Evolutionary conservation across 768 basidiomycete species (phyloP), one percentile per base, ranked within the genome.

Genomic region (Fomitopsis serialis): DNA sequence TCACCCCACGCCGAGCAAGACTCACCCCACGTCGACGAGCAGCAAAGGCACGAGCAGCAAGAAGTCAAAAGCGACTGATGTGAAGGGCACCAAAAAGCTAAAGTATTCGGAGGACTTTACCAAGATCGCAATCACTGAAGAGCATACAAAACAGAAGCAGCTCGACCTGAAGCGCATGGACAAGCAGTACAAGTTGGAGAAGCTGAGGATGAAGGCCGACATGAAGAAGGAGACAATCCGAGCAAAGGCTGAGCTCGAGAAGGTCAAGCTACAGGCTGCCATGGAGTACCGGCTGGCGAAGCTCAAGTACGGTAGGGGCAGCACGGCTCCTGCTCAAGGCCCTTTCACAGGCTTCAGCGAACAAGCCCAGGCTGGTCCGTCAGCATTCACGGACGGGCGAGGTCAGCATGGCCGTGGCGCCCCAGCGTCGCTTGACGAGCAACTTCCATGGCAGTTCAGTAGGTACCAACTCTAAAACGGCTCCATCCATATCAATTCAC

Each of bases 91-190:
- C 3, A 56, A 40, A 19, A 45, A 36, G 29, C 5, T 34, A 15
- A 56, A 40, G 44, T 24, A 21, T 11, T 24, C 35, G 15, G 54
- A 53, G n/a, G 42, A 52, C 32, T 55, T 58, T 35, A 19, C 19
- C 21, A 49, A 59, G n/a, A 43, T 51, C 17, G 55, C 53, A 2
- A 35, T 27, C 23, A 54, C 46, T 15, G 57, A 61, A 48, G 55
- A 60, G 40, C 49, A 47, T 48, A 61, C 60, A 12, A 36, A 43
- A 2, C 62, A 58, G 47, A 48, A 54, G 35, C n/a, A 12, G 11
- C n/a, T 59, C 2, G 50, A 53, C 6, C 29, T n/a, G 25, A 17
- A 22, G 21, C 17, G 48, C 9, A 15, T 15, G 54, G 13, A 32
- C 6, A 5, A 11, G 4, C 22, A 54, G 54, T 12, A 12, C 5